phyloP scores from a whole-genome alignment of 768 basidiomycete species.

The Rhodotorula sphaerocarpa region DNA sequence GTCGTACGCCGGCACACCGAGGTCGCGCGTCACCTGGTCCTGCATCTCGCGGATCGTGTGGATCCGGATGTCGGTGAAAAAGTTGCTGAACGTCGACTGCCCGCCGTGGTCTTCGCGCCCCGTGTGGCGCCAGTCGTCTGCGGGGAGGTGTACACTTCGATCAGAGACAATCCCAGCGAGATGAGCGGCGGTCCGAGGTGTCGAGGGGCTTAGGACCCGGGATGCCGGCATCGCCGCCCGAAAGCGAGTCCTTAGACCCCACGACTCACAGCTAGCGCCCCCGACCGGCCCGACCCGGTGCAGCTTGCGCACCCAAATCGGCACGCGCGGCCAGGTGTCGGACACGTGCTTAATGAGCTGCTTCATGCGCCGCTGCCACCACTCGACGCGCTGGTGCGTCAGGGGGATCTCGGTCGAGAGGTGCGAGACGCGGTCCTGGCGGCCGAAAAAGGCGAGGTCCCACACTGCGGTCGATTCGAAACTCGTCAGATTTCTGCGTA shows the following conservation, averaged over 20 bases:
- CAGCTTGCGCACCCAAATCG: slow-evolving; percentile 32
- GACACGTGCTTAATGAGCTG: slow-evolving; percentile 21
- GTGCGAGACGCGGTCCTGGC: slow-evolving; percentile 31
- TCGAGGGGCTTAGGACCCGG: too few relatives aligned
- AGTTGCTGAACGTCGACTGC: slow-evolving; percentile 33
- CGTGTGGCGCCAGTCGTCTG: slow-evolving; percentile 36
- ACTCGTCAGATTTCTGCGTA: too few relatives aligned
- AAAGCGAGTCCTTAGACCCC: too few relatives aligned
- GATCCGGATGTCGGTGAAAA: slow-evolving; percentile 37
- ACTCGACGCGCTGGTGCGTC: slow-evolving; percentile 31
- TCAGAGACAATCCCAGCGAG: neutral
- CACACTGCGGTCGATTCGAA: slow-evolving; percentile 22
- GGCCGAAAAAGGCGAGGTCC: slow-evolving; percentile 39
- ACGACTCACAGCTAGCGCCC: slow-evolving; percentile 27
- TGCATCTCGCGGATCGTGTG: slow-evolving; percentile 37
- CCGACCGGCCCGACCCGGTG: slow-evolving; percentile 36
- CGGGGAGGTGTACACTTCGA: too few relatives aligned
- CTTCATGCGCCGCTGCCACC: slow-evolving; percentile 36
- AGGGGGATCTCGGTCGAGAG: slow-evolving; percentile 34
- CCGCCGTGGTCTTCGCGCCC: slow-evolving; percentile 5
- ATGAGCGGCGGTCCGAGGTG: too few relatives aligned
- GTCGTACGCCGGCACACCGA: slow-evolving; percentile 36
- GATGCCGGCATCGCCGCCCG: too few relatives aligned
- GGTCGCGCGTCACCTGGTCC: slow-evolving; percentile 32
- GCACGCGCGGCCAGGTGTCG: slow-evolving; percentile 31